A percentile compares a stretch with the other conserved stretches of the same genome.
These are phyloP conservation scores for Trichoderma atrobrunneum DNA, from an alignment of 2,329 filamentous ascomycete genomes.

Conservation along the genomic window DNA sequence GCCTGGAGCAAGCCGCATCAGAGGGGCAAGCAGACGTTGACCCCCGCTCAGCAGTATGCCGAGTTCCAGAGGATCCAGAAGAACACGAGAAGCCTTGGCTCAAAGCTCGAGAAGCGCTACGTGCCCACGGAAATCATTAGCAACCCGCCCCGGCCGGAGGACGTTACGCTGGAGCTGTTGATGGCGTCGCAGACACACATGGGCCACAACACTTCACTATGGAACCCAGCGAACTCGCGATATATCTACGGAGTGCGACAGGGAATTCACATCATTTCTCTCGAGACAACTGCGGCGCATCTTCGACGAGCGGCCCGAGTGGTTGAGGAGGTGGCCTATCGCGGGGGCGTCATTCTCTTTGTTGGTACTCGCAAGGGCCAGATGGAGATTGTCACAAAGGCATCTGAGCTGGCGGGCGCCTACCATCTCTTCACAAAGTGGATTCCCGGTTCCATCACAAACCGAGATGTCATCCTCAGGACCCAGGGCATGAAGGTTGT, in stretches of 20 bases:
- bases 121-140: conserved; percentile 62
- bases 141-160: conserved; percentile 71
- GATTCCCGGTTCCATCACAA: conserved; percentile 89
- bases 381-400: conserved; percentile 73
- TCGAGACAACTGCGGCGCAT: conserved; percentile 85
- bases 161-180: conserved; percentile 86
- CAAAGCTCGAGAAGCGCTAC: conserved; percentile 55
- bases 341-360: conserved; percentile 84
- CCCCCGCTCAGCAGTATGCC: conserved; percentile 40
- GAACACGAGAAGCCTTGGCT: conserved; percentile 49
- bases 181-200: conserved; percentile 85
- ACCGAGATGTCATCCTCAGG: conserved; percentile 83
- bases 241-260: conserved; percentile 92
- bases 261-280: conserved; percentile 87
- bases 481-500: conserved; percentile 70
- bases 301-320: conserved; percentile 91
- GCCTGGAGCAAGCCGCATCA: conserved; percentile 35
- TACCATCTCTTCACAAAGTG: conserved; percentile 92
- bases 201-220: conserved; percentile 84
- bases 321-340: conserved; percentile 79
- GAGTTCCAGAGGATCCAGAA: conserved; percentile 39
- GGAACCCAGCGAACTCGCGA: conserved; percentile 90
- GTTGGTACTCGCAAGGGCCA: conserved; percentile 84
- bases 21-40: conserved; percentile 34
- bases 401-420: conserved; percentile 71